Base-by-base conservation (phyloP, 306 rosid species). In the Cucumis hystrix region DNA sequence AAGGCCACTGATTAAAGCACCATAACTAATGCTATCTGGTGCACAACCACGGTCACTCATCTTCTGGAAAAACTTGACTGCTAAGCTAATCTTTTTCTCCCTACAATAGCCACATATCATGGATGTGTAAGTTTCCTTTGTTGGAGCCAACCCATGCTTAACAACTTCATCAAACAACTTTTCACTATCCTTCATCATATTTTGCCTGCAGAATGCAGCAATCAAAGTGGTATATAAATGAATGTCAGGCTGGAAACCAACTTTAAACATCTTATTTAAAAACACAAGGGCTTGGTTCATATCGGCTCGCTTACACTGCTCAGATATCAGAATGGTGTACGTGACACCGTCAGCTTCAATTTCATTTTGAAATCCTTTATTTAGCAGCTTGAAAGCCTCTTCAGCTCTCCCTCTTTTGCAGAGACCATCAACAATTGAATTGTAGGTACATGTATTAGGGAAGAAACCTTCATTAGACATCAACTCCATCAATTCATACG, bases 31-130 rank as follows among this genome's bases (percentile, higher is more conserved):
- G 83, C 82, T 80, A 80, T 89, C 97, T 0, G 97, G 92, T 30
- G 72, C 68, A 82, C 97, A 89, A 49, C 93, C 89, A 79, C 86
- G 92, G 69, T 85, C 90, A 23, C 83, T 83, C 97, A 95, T 92
- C 85, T 83, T 83, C 18, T 55, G 88, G 68, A 92, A 90, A 79
- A 86, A 78, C 78, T 88, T 87, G 10, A 87, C 35, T 14, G 99
- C 99, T 83, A 80, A 67, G 63, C 52, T 74, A 60, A 89, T 40
- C 35, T 89, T 85, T 57, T 90, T 91, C 52, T 87, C 90, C 54
- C 89, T 83, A 77, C 96, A 89, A 58, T 95, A 91, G 37, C 97
- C 97, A 62, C 96, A 87, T 84, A 95, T 89, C 96, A 92, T 95
- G 21, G 99, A 89, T 6, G 93, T 95, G 82, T 83, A 89, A 14